Percentiles rank a stretch among this genome's conserved stretches.
phyloP scores from a whole-genome alignment of 2,329 filamentous ascomycete species.

The Botryotinia convoluta region DNA sequence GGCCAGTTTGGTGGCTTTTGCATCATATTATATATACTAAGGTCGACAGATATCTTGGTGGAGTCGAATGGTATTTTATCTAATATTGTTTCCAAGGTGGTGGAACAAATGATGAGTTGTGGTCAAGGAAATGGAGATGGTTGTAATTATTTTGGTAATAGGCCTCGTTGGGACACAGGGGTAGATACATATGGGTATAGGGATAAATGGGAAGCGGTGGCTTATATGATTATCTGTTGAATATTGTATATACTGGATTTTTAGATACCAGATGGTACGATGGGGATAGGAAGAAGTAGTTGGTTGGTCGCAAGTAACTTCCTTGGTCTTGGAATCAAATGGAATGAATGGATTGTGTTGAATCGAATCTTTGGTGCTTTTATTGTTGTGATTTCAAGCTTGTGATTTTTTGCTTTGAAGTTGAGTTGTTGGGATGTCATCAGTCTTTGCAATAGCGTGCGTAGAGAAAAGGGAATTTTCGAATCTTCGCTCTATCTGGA shows the following conservation, averaged over 20 bases:
- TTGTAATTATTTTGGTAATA: slow-evolving; percentile 11
- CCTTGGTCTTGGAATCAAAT: not conserved
- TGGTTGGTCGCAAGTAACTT: not conserved
- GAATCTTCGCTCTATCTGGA: not conserved
- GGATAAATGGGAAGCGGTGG: not conserved
- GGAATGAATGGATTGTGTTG: not conserved
- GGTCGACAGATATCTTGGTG: not conserved
- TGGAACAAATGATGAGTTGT: not conserved
- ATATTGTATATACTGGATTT: slow-evolving; percentile 12
- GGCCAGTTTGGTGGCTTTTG: not conserved
- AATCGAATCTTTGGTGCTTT: not conserved
- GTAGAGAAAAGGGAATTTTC: not conserved
- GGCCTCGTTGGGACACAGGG: not conserved
- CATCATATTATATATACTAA: slow-evolving; percentile 2
- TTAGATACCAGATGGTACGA: not conserved
- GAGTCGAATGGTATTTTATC: not conserved
- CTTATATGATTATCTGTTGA: slow-evolving; percentile 6
- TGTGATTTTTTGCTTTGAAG: not conserved
- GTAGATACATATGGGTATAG: not conserved
- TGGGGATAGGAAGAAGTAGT: not conserved
- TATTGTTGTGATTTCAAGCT: not conserved
- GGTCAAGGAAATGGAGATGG: not conserved
- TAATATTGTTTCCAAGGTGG: not conserved
- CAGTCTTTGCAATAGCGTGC: not conserved
- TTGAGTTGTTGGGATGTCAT: not conserved